Conservation (phyloP, 768 basidiomycete genomes). For the Trametes cinnabarina region DNA sequence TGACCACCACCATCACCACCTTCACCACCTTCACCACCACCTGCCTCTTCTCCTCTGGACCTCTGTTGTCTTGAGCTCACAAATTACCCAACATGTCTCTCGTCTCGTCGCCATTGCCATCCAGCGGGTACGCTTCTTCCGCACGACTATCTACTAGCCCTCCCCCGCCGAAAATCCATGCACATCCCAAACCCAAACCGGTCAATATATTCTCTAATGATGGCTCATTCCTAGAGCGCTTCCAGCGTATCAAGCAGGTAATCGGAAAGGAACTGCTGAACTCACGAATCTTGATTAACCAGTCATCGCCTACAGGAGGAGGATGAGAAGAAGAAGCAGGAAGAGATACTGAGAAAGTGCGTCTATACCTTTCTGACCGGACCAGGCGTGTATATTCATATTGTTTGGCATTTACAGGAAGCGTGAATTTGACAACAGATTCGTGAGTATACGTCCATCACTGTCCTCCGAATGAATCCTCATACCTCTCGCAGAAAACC, state of each 20-base stretch:
- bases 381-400: background rate
- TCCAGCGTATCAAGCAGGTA: constrained; percentile 59
- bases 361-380: constrained; percentile 14
- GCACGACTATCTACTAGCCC: constrained; percentile 24
- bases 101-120: constrained; percentile 20
- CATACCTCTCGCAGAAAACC: constrained; percentile 42
- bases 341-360: constrained; percentile 51
- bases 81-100: constrained; percentile 19
- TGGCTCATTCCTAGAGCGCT: constrained; percentile 64
- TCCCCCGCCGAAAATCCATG: constrained; percentile 27
- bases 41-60: background rate
- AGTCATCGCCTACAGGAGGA: constrained; percentile 41
- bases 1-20: background rate
- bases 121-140: constrained; percentile 31
- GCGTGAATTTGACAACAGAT: constrained; percentile 56
- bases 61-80: background rate
- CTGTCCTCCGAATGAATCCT: background rate
- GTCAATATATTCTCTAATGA: constrained; percentile 68
- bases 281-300: background rate
- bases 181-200: constrained; percentile 39
- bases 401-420: constrained; percentile 46
- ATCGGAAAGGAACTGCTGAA: background rate
- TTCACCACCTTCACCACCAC: too few species aligned
- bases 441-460: constrained; percentile 42
- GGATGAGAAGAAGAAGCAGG: constrained; percentile 53